These are phyloP conservation scores for Phalaenopsis hybrid DNA, from an alignment of 116 monocot species.

Conservation along the genomic window DNA sequence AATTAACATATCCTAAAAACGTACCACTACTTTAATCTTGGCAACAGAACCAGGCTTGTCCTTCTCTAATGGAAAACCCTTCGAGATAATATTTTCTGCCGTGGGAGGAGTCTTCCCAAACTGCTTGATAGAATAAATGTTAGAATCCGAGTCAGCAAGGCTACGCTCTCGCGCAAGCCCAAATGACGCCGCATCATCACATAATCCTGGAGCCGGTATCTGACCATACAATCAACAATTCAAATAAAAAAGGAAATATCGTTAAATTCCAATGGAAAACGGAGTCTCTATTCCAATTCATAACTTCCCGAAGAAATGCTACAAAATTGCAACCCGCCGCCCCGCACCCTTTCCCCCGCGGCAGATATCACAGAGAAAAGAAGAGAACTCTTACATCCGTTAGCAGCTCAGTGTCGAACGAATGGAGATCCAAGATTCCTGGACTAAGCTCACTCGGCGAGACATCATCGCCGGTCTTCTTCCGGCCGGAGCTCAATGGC, in stretches of 20 bases:
- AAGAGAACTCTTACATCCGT: slow-evolving; percentile 39
- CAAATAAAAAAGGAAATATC: not conserved
- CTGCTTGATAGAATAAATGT: slow-evolving; percentile 32
- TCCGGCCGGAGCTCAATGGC: slow-evolving; percentile 30
- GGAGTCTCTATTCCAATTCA: not conserved
- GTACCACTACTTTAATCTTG: slow-evolving; percentile 99
- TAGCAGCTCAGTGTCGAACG: slow-evolving; percentile 87
- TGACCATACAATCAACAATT: slow-evolving; percentile 16
- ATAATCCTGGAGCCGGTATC: slow-evolving; percentile 45
- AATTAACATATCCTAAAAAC: slow-evolving; percentile 11
- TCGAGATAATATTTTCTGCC: slow-evolving; percentile 35
- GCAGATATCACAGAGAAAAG: too few species aligned
- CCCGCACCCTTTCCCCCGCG: not conserved
- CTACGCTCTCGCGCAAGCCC: slow-evolving; percentile 32
- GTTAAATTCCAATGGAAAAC: not conserved
- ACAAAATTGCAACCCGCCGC: not conserved
- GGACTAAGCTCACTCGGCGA: slow-evolving; percentile 73
- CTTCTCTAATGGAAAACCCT: slow-evolving; percentile 53
- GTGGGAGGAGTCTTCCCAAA: slow-evolving; percentile 24
- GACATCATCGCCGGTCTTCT: slow-evolving; percentile 43
- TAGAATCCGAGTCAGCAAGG: slow-evolving; percentile 57
- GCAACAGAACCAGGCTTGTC: slow-evolving; percentile 80
- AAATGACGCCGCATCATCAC: slow-evolving; percentile 33
- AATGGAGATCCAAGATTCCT: slow-evolving; percentile 88
- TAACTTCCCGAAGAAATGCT: not conserved